Conservation (phyloP, 148 eudicot species). For the Silene conica region DNA sequence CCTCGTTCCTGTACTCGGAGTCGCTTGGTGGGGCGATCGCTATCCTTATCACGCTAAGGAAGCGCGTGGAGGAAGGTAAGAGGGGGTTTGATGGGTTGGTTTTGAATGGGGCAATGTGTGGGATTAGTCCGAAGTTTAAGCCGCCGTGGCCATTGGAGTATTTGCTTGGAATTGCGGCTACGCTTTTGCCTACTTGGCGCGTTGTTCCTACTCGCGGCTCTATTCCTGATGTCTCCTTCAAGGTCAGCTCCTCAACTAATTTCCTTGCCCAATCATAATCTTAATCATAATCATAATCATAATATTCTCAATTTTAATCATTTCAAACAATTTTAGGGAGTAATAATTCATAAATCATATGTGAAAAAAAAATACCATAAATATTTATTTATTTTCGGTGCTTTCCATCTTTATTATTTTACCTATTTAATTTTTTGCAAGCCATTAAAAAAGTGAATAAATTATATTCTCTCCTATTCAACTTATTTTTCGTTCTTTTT, state of each 20-base stretch:
- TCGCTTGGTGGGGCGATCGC: constrained; percentile 95
- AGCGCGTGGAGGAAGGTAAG: constrained; percentile 29
- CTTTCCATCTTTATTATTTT: no score
- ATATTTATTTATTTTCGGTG: no score
- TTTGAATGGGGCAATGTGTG: constrained; percentile 94
- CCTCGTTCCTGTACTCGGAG: constrained; percentile 73
- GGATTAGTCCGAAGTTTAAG: constrained; percentile 81
- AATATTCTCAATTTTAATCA: no score
- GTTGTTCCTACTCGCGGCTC: constrained; percentile 91
- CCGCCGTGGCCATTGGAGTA: constrained; percentile 97
- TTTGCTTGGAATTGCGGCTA: constrained; percentile 57
- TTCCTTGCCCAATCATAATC: no score
- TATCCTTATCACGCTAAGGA: constrained; percentile 52
- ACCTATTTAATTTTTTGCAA: no score
- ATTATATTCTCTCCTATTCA: no score
- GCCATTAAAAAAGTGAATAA: no score
- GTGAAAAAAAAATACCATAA: no score
- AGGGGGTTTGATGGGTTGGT: constrained; percentile 62
- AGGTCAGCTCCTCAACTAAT: constrained; percentile 22
- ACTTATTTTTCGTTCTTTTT: no score
- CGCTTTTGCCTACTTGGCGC: constrained; percentile 73
- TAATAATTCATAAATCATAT: no score
- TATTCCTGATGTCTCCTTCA: constrained; percentile 75
- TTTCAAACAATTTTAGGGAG: no score
- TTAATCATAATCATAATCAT: no score